phyloP scores from a whole-genome alignment of 75 land plant species.

The Pseudotsuga menziesii region DNA sequence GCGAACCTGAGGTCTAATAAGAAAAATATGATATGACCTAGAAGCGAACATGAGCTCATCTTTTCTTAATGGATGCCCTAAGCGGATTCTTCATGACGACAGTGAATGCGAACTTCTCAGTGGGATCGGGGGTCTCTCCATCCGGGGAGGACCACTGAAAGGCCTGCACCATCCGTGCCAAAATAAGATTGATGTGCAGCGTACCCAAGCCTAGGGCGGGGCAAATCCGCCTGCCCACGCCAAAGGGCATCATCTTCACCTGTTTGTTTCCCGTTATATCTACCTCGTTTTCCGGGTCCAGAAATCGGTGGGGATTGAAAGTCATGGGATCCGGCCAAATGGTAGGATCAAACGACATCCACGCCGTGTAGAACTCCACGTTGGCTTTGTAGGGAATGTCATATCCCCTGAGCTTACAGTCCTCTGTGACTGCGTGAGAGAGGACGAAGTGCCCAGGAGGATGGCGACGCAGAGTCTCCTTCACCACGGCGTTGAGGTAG shows the following conservation, averaged over 20 bases:
- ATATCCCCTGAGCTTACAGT: constrained; percentile 53
- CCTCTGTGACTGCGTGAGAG: constrained; percentile 53
- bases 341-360: constrained; percentile 51
- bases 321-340: constrained; percentile 56
- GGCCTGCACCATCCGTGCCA: constrained; percentile 72
- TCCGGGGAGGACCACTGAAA: constrained; percentile 58
- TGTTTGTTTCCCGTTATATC: constrained; percentile 53
- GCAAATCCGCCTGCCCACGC: constrained; percentile 84
- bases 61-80: constrained; percentile 15
- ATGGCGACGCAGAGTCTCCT: constrained; percentile 59
- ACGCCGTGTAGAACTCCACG: constrained; percentile 61
- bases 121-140: constrained; percentile 27
- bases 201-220: constrained; percentile 72
- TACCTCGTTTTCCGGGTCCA: constrained; percentile 24
- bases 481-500: constrained; percentile 54
- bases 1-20: too few species aligned
- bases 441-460: constrained; percentile 54
- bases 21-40: too few species aligned
- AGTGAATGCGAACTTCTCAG: constrained; percentile 60
- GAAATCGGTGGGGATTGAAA: constrained; percentile 77
- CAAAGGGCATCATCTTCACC: constrained; percentile 80
- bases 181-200: constrained; percentile 60
- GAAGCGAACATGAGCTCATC: neutral
- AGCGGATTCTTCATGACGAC: constrained; percentile 72
- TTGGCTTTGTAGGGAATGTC: constrained; percentile 69